Evolutionary conservation across 1,139 yeast species (phyloP), one percentile per base, ranked within the genome.

Genomic region (Lodderomyces margitis): DNA sequence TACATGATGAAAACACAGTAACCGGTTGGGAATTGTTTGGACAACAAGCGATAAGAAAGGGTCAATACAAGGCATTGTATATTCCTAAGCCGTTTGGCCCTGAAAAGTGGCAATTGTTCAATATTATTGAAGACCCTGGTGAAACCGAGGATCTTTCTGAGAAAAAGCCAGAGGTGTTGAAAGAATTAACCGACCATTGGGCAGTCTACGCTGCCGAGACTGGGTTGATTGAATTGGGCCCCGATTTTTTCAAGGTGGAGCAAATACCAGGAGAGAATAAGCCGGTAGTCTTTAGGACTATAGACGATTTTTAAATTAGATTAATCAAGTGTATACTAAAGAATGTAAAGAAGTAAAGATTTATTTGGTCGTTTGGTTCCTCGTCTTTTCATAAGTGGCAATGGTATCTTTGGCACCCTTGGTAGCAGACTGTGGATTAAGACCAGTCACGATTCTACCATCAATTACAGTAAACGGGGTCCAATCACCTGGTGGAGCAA

Each of bases 21-120:
- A 70, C 74, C n/a, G 82, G 82, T 0, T 77, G 82, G 82, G 82
- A 78, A 48, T 55, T 77, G 17, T 75, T 76, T 51, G 79, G 78
- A 1, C 80, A 76, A 50, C 79, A 74, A 46, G 82, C 81, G 0
- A 66, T 77, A 25, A 61, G 81, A 50, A 69, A 69, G 51, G 81
- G 80, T n/a, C 44, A 56, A 3, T 75, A 59, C 53, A 78, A 78
- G 51, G 78, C 78, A 0, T 50, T 75, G 2, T 76, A 53, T 47
- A 65, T 77, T 36, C 79, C 80, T 3, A 62, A 63, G 39, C 81
- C 81, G 2, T 56, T 64, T 38, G 81, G 81, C 0, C 61, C 75
- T 3, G 75, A 66, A 12, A 58, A 59, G 48, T 77, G 81, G 82
- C 75, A 75, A 49, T 59, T 78, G 36, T 78, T 65, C 52, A 56